Evolutionary conservation across 306 rosid genomes (phyloP).

Genomic region (Lathyrus sativus): DNA sequence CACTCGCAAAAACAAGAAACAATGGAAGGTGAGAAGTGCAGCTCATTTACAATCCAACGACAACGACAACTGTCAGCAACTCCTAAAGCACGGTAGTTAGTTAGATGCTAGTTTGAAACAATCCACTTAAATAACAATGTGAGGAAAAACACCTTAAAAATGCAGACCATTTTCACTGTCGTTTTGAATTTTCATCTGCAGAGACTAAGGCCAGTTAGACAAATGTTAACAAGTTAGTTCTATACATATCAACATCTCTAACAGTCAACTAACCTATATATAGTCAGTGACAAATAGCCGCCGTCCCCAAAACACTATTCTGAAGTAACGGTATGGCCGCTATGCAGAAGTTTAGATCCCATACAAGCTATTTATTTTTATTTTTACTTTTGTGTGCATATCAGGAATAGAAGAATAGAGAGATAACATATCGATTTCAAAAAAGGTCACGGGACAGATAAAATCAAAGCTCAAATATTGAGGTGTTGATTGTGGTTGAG

Average conservation of each 20-base stretch:
- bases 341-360: neutral
- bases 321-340: neutral
- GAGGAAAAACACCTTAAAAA: neutral
- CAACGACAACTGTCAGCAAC: neutral
- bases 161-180: neutral
- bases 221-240: neutral
- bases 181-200: conserved; percentile 13
- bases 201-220: neutral
- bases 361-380: neutral
- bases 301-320: neutral
- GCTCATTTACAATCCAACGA: too few relatives aligned
- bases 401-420: neutral
- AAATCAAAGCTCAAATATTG: neutral
- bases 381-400: neutral
- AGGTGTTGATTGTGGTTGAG: neutral
- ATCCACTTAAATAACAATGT: neutral
- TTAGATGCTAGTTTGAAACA: neutral
- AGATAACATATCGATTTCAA: too few relatives aligned
- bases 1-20: neutral
- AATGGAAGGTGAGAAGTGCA: neutral
- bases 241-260: conserved; percentile 3
- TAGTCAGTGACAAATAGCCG: neutral
- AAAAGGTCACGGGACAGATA: too few relatives aligned
- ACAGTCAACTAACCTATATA: conserved; percentile 4
- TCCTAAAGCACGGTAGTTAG: neutral